These are phyloP conservation scores for Ceratobasidium sp. DNA, from an alignment of 1,284 basidiomycete genomes.

Conservation along the genomic window DNA sequence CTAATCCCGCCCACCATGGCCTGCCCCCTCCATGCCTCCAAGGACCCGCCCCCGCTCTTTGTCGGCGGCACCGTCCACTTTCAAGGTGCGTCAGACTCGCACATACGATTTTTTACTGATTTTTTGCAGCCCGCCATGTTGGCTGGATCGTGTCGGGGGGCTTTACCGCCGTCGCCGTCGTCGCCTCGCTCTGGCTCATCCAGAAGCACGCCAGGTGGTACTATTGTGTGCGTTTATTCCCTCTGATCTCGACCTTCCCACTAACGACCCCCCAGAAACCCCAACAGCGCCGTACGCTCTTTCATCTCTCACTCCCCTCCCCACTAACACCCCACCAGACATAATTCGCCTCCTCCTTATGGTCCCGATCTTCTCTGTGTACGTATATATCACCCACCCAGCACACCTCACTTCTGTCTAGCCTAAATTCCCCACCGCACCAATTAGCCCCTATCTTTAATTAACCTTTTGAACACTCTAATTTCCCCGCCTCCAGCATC, in stretches of 20 bases:
- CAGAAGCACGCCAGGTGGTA: slow-evolving; percentile 78
- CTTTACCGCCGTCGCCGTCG: slow-evolving; percentile 67
- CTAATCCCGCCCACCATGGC: slow-evolving; percentile 24
- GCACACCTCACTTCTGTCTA: not conserved
- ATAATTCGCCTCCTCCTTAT: slow-evolving; percentile 80
- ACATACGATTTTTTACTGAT: slow-evolving; percentile 36
- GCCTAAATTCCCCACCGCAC: not conserved
- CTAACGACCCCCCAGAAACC: slow-evolving; percentile 61
- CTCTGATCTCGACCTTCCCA: slow-evolving; percentile 34
- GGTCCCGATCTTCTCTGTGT: slow-evolving; percentile 77
- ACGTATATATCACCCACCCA: not conserved
- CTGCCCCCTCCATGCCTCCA: slow-evolving; percentile 12
- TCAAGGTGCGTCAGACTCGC: slow-evolving; percentile 61
- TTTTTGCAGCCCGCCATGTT: slow-evolving; percentile 64
- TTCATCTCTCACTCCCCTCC: slow-evolving; percentile 25
- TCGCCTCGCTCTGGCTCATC: slow-evolving; percentile 75
- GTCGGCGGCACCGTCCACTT: slow-evolving; percentile 70
- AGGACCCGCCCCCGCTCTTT: slow-evolving; percentile 63
- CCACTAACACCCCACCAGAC: slow-evolving; percentile 57
- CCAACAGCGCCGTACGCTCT: slow-evolving; percentile 69
- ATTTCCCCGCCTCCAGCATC: slow-evolving; percentile 51
- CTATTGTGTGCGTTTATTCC: slow-evolving; percentile 64
- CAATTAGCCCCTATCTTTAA: slow-evolving; percentile 23
- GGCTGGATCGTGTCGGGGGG: slow-evolving; percentile 77
- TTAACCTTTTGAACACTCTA: slow-evolving; percentile 9